phyloP scores from a whole-genome alignment of 805 yeast genomes.

The Teunomyces atbi region DNA sequence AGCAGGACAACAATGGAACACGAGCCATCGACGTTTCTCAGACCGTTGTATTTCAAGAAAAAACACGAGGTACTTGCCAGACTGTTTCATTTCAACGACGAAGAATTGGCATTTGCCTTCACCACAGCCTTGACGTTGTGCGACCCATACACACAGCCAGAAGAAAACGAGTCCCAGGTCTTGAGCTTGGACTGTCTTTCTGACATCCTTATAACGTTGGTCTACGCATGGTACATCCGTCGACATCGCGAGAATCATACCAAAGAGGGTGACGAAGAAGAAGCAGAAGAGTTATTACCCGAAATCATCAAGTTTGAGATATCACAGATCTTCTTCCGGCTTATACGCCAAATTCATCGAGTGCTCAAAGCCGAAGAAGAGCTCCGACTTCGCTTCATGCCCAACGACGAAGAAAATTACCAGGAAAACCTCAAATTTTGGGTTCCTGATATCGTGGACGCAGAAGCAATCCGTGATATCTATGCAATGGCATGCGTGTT shows the following conservation, averaged over 20 bases:
- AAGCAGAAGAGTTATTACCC: constrained; percentile 11
- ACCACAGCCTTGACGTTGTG: constrained; percentile 21
- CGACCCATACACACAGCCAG: constrained; percentile 73
- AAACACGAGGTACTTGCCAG: constrained; percentile 4
- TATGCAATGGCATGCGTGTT: constrained; percentile 32
- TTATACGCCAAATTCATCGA: constrained; percentile 36
- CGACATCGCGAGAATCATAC: neutral
- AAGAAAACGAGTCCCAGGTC: constrained; percentile 51
- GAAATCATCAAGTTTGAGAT: constrained; percentile 34
- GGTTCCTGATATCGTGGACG: constrained; percentile 24
- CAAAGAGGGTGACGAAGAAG: neutral
- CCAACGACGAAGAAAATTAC: constrained; percentile 36
- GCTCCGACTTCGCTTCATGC: constrained; percentile 34
- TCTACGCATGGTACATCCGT: constrained; percentile 13
- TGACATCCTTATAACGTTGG: constrained; percentile 47
- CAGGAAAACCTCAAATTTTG: constrained; percentile 20
- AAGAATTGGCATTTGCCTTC: constrained; percentile 7
- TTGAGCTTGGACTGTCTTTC: constrained; percentile 58
- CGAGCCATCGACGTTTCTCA: constrained; percentile 5
- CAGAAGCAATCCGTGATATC: constrained; percentile 10
- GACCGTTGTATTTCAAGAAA: constrained; percentile 4
- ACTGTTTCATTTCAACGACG: neutral
- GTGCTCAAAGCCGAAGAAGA: constrained; percentile 45
- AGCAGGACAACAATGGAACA: constrained; percentile 6
- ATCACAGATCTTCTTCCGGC: constrained; percentile 32